Conservation (phyloP, 108 stramenopile genomes). For the Conticribra guillardii region DNA sequence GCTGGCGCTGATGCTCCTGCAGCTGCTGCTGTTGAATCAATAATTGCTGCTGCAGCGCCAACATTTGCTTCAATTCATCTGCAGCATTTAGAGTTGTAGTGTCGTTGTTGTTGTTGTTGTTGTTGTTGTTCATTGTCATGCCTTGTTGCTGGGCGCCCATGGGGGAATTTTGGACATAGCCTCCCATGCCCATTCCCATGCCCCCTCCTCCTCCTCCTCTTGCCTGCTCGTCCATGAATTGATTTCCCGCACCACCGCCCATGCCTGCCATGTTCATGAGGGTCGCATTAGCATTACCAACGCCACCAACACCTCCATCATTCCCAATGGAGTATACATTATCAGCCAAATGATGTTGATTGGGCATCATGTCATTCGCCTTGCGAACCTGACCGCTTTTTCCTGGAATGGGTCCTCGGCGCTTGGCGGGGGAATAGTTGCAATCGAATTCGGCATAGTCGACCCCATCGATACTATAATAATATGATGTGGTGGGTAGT, state of each 20-base stretch:
- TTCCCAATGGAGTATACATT: too few species aligned
- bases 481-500: background rate
- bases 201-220: too few species aligned
- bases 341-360: too few species aligned
- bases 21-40: constrained; percentile 29
- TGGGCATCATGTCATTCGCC: constrained; percentile 1
- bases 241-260: too few species aligned
- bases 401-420: constrained; percentile 86
- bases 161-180: background rate
- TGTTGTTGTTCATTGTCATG: constrained; percentile 14
- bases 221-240: too few species aligned
- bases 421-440: constrained; percentile 83
- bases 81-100: constrained; percentile 1
- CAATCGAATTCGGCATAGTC: constrained; percentile 65
- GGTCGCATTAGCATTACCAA: too few species aligned
- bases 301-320: too few species aligned
- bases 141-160: background rate
- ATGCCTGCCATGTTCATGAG: too few species aligned
- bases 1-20: constrained; percentile 24
- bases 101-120: constrained; percentile 24
- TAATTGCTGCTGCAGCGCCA: constrained; percentile 32
- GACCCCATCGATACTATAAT: constrained; percentile 65
- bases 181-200: too few species aligned
- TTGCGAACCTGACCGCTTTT: constrained; percentile 19
- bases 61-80: constrained; percentile 39